phyloP scores from a whole-genome alignment of 2,329 filamentous ascomycete genomes.

The Alternaria panax region DNA sequence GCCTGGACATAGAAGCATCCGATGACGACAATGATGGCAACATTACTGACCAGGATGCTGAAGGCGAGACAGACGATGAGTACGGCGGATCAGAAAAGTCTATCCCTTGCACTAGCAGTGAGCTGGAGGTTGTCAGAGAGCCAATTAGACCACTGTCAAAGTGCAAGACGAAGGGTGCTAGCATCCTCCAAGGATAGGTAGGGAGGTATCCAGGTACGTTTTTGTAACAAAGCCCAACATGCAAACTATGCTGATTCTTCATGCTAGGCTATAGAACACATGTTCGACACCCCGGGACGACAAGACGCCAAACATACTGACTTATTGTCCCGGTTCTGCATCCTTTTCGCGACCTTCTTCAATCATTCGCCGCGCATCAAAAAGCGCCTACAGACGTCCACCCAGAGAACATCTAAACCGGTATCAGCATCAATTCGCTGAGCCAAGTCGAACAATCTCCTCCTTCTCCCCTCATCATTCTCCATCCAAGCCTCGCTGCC shows the following conservation, averaged over 20 bases:
- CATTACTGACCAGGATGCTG: constrained; percentile 1
- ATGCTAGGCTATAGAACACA: background rate
- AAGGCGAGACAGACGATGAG: constrained; percentile 7
- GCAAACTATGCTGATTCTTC: background rate
- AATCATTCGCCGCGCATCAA: constrained; percentile 48
- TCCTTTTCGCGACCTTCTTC: constrained; percentile 46
- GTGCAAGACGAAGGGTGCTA: constrained; percentile 1
- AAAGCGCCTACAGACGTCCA: constrained; percentile 23
- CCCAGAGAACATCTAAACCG: constrained; percentile 25
- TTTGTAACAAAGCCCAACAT: too few relatives aligned
- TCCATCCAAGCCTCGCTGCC: constrained; percentile 16
- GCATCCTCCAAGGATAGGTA: background rate
- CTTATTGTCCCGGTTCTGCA: background rate
- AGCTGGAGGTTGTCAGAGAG: background rate
- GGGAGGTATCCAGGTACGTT: background rate
- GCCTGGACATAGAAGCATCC: background rate
- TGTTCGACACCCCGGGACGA: background rate
- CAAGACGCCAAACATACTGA: background rate
- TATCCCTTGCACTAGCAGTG: background rate
- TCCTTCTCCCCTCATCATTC: constrained; percentile 8
- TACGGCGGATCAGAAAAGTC: background rate
- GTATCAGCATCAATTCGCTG: constrained; percentile 11
- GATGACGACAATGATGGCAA: background rate
- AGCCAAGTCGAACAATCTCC: constrained; percentile 21
- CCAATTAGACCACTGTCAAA: background rate